Evolutionary conservation across 805 yeast genomes (phyloP).

Genomic region (Zygotorulaspora florentina): DNA sequence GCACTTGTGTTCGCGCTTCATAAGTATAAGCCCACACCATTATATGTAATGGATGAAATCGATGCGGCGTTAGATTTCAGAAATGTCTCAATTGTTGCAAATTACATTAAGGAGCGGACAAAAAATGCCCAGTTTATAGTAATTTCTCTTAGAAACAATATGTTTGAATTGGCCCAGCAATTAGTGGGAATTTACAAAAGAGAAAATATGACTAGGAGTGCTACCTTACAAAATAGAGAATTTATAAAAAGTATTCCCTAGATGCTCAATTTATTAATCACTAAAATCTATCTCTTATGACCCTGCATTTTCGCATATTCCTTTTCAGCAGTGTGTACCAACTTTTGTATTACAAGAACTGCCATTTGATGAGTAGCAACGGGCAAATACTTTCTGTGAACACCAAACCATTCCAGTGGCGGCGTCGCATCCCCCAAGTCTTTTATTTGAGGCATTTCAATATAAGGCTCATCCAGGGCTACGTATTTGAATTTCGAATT

Average conservation of each 20-base stretch:
- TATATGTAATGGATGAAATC: constrained; percentile 98
- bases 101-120: constrained; percentile 91
- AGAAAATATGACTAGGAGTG: constrained; percentile 83
- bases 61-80: constrained; percentile 98
- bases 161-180: constrained; percentile 95
- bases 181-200: constrained; percentile 94
- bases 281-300: constrained; percentile 26
- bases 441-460: constrained; percentile 83
- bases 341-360: constrained; percentile 66
- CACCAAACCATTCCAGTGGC: constrained; percentile 96
- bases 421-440: constrained; percentile 98
- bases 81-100: constrained; percentile 95
- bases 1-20: constrained; percentile 96
- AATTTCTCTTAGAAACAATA: constrained; percentile 89
- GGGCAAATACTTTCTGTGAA: constrained; percentile 83
- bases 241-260: constrained; percentile 21
- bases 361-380: constrained; percentile 77
- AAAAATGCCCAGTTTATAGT: constrained; percentile 96
- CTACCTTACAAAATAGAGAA: constrained; percentile 67
- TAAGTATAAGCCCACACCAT: constrained; percentile 92
- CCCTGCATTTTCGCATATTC: constrained; percentile 44
- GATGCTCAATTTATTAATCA: neutral
- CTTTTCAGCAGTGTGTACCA: constrained; percentile 61
- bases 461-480: constrained; percentile 69
- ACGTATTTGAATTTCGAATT: constrained; percentile 43